phyloP scores from a whole-genome alignment of 1,139 yeast genomes.

The Yamadazyma atmosphaerica region DNA sequence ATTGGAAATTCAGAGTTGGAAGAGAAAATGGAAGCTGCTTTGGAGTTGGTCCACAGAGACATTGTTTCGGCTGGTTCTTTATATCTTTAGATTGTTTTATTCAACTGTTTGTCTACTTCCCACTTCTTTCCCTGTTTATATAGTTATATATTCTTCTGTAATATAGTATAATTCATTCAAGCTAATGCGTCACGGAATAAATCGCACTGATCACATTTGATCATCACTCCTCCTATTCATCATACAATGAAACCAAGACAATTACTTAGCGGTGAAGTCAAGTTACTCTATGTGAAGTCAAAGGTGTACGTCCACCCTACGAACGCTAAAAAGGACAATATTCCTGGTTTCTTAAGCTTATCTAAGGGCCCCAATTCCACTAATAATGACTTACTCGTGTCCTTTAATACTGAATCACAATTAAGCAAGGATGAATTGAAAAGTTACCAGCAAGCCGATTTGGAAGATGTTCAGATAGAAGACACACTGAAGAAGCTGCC shows the following conservation, averaged over 20 bases:
- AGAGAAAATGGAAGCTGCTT: slow-evolving; percentile 84
- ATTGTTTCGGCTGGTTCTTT: slow-evolving; percentile 95
- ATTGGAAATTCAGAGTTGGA: slow-evolving; percentile 87
- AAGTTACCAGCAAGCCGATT: slow-evolving; percentile 54
- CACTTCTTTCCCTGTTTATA: too few relatives aligned
- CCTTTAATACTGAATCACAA: slow-evolving; percentile 76
- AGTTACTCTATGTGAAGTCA: slow-evolving; percentile 56
- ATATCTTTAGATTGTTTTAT: slow-evolving; percentile 63
- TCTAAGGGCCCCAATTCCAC: slow-evolving; percentile 54
- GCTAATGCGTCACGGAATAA: too few relatives aligned
- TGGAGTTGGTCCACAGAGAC: slow-evolving; percentile 88
- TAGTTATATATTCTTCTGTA: too few relatives aligned
- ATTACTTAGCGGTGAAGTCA: slow-evolving; percentile 28
- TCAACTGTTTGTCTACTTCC: too few relatives aligned
- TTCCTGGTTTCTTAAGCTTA: slow-evolving; percentile 72
- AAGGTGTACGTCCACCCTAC: slow-evolving; percentile 85
- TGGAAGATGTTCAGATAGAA: slow-evolving; percentile 30
- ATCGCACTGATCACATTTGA: too few relatives aligned
- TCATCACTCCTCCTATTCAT: too few relatives aligned
- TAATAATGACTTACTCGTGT: slow-evolving; percentile 59
- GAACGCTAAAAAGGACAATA: slow-evolving; percentile 67
- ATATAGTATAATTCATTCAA: too few relatives aligned
- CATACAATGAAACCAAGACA: slow-evolving; percentile 8
- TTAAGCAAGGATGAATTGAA: slow-evolving; percentile 47
- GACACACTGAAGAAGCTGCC: slow-evolving; percentile 17